Percentiles rank a stretch among this genome's conserved stretches.
Evolutionary conservation across 1,139 yeast species (phyloP).

Genomic region (Protomyces arabidopsidicola): DNA sequence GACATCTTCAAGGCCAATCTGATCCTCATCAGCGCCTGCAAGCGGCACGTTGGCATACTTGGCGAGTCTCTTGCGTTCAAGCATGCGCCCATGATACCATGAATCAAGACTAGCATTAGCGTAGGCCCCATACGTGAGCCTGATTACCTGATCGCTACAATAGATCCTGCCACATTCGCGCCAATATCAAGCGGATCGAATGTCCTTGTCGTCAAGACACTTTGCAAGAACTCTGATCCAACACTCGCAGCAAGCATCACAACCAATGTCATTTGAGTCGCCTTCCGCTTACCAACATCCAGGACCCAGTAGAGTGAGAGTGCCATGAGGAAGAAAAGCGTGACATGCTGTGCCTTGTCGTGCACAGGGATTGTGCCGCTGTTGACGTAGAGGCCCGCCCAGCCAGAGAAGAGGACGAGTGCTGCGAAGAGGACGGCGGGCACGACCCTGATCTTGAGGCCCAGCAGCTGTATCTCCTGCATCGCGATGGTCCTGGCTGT

Average conservation of each 20-base stretch:
- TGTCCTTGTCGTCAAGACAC: slow-evolving; percentile 38
- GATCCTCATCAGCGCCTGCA: not conserved
- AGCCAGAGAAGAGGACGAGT: not conserved
- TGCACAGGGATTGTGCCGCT: slow-evolving; percentile 35
- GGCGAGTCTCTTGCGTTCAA: slow-evolving; percentile 32
- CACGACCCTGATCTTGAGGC: not conserved
- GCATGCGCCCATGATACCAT: slow-evolving; percentile 40
- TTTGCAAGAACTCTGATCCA: slow-evolving; percentile 53
- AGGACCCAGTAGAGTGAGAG: slow-evolving; percentile 51
- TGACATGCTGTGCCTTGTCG: slow-evolving; percentile 54
- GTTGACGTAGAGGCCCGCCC: not conserved
- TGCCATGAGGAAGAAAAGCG: slow-evolving; percentile 50
- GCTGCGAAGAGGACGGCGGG: not conserved
- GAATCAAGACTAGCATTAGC: slow-evolving; percentile 3
- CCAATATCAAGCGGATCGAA: slow-evolving; percentile 42
- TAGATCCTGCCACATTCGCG: slow-evolving; percentile 41
- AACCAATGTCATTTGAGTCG: slow-evolving; percentile 45
- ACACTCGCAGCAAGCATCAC: slow-evolving; percentile 48
- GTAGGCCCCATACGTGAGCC: slow-evolving; percentile 31
- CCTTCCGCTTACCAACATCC: slow-evolving; percentile 45
- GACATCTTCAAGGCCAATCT: not conserved
- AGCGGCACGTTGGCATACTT: slow-evolving; percentile 25
- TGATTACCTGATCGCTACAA: slow-evolving; percentile 38
- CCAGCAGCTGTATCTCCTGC: not conserved
- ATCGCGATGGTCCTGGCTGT: not conserved